A percentile compares a stretch with the other conserved stretches of the same genome.
Conservation (phyloP, 2,329 filamentous ascomycete species). For the Sporothrix schenckii region DNA sequence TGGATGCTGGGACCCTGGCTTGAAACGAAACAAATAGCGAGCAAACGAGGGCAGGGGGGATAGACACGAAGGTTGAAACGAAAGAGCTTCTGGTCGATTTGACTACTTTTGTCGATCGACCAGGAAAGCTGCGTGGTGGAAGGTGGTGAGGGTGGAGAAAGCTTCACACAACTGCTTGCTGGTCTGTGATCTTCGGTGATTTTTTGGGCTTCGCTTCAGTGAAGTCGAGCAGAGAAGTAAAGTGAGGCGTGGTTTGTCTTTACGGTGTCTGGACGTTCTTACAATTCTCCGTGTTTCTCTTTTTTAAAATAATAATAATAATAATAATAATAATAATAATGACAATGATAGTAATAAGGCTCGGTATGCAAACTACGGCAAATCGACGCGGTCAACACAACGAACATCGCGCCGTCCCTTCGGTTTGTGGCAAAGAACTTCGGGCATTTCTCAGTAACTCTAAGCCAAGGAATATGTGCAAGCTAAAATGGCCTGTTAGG, state of each 20-base stretch:
- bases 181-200: neutral
- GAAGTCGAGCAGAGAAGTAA: neutral
- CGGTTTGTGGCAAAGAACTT: neutral
- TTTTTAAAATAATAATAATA: neutral
- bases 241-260: neutral
- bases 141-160: neutral
- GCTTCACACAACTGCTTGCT: constrained; percentile 19
- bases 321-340: neutral
- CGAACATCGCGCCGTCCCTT: neutral
- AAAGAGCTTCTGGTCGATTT: constrained; percentile 1
- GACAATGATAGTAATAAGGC: no score
- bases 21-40: constrained; percentile 29
- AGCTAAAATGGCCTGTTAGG: no score
- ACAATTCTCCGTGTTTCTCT: neutral
- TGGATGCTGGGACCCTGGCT: constrained; percentile 21
- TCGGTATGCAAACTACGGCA: constrained; percentile 11
- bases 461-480: no score
- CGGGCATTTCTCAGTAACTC: neutral
- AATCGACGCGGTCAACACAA: neutral
- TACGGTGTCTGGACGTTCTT: constrained; percentile 3
- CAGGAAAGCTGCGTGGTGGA: constrained; percentile 10
- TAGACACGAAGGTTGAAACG: neutral
- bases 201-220: constrained; percentile 4
- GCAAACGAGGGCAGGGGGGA: neutral
- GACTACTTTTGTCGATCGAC: constrained; percentile 26